Evolutionary conservation across 768 basidiomycete genomes (phyloP).

Genomic region (Leucogyrophana mollusca): DNA sequence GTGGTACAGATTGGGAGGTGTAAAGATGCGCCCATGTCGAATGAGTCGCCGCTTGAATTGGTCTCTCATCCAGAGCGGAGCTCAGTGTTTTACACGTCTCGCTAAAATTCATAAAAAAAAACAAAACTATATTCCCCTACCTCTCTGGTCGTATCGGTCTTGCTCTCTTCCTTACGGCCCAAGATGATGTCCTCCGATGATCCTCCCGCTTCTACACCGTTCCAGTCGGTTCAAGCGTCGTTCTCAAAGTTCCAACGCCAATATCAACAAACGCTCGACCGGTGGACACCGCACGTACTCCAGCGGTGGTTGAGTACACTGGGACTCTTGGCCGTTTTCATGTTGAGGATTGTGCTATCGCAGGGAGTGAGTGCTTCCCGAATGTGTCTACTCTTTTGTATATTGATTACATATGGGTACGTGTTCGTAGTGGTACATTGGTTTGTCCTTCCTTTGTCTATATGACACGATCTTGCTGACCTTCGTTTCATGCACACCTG

Average conservation of each 20-base stretch:
- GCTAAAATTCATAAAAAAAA: conserved; percentile 5
- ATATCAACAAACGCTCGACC: conserved; percentile 89
- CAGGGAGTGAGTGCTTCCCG: conserved; percentile 71
- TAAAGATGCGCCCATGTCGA: no score
- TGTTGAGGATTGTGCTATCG: conserved; percentile 80
- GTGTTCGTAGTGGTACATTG: conserved; percentile 81
- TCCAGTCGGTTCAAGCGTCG: conserved; percentile 25
- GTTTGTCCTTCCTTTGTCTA: conserved; percentile 45
- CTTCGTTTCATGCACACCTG: conserved; percentile 2
- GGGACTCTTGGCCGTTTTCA: conserved; percentile 71
- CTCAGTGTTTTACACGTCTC: neutral
- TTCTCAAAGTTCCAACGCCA: conserved; percentile 58
- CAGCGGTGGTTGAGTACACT: conserved; percentile 85
- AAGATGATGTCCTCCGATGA: conserved; percentile 35
- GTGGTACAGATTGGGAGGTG: no score
- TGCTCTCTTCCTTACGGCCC: conserved; percentile 6
- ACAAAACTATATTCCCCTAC: conserved; percentile 1
- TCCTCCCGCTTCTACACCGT: conserved; percentile 18
- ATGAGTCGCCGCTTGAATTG: conserved; percentile 7
- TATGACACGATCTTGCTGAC: no score
- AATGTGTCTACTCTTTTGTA: neutral
- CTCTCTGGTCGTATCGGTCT: conserved; percentile 1
- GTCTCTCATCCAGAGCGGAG: no score
- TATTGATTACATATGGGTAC: conserved; percentile 5
- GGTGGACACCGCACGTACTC: conserved; percentile 86